Conservation (phyloP, 768 basidiomycete genomes). For the Boletus rufocinnamomeus region DNA sequence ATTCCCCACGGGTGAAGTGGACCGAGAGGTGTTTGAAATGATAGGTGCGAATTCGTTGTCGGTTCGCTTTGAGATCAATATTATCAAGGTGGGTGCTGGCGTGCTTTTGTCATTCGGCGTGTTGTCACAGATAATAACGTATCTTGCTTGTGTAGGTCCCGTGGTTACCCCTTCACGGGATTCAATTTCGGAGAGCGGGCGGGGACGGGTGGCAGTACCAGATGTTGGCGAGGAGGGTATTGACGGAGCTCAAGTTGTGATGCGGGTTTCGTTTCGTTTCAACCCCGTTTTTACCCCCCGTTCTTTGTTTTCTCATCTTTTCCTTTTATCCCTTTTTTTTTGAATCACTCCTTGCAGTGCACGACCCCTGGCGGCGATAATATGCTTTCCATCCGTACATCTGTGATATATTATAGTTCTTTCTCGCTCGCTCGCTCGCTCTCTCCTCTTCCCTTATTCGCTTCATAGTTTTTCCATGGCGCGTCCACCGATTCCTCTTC, state of each 20-base stretch:
- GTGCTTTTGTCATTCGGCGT: neutral
- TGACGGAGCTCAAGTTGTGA: constrained; percentile 87
- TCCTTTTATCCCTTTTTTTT: neutral
- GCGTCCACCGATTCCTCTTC: neutral
- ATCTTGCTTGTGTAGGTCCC: constrained; percentile 61
- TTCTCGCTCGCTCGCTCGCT: constrained; percentile 4
- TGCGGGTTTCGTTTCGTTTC: neutral
- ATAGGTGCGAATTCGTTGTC: constrained; percentile 77
- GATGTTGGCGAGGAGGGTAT: constrained; percentile 85
- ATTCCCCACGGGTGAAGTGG: constrained; percentile 66
- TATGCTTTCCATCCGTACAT: constrained; percentile 23
- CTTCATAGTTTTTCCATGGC: neutral
- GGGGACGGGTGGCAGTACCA: constrained; percentile 98
- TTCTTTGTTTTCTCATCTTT: neutral
- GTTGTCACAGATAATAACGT: neutral
- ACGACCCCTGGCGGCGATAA: constrained; percentile 22
- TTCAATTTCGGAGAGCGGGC: constrained; percentile 88
- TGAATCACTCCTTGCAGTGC: constrained; percentile 8
- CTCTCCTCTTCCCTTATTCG: neutral
- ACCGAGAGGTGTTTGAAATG: constrained; percentile 67
- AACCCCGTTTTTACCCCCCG: neutral
- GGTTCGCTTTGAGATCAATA: constrained; percentile 95
- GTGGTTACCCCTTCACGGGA: constrained; percentile 89
- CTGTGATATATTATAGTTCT: constrained; percentile 23
- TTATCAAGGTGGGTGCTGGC: constrained; percentile 78